Conservation (phyloP, 2,329 filamentous ascomycete species). For the Clarireedia monteithiana region DNA sequence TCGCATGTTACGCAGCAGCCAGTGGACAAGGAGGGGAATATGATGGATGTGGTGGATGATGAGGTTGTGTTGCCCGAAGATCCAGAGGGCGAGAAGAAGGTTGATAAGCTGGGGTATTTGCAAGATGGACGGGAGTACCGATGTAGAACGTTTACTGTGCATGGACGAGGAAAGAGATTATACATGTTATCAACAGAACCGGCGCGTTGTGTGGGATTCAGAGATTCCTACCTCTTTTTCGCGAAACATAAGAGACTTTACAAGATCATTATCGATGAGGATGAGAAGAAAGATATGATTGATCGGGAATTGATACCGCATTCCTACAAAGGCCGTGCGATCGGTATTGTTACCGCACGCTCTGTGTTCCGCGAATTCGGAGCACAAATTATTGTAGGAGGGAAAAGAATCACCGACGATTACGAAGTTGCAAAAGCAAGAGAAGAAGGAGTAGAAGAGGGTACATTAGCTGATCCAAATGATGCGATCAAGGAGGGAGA, state of each 20-base stretch:
- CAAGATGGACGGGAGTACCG: slow-evolving; percentile 83
- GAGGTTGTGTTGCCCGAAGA: slow-evolving; percentile 87
- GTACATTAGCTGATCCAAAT: slow-evolving; percentile 84
- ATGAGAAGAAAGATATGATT: slow-evolving; percentile 96
- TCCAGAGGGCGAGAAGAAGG: slow-evolving; percentile 82
- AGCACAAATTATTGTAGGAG: slow-evolving; percentile 86
- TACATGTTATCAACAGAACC: slow-evolving; percentile 99
- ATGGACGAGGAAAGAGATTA: slow-evolving; percentile 71
- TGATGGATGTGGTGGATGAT: slow-evolving; percentile 83
- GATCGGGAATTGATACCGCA: slow-evolving; percentile 92
- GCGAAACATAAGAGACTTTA: slow-evolving; percentile 93
- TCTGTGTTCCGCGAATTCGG: slow-evolving; percentile 98
- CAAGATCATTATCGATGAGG: slow-evolving; percentile 96
- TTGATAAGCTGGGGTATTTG: slow-evolving; percentile 81
- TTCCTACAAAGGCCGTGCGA: slow-evolving; percentile 96
- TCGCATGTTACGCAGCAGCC: slow-evolving; percentile 75
- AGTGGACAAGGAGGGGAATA: slow-evolving; percentile 88
- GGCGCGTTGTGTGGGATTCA: slow-evolving; percentile 90
- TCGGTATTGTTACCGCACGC: slow-evolving; percentile 91
- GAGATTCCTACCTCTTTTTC: slow-evolving; percentile 98
- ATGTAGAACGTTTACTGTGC: slow-evolving; percentile 88
- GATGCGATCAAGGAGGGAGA: slow-evolving; percentile 73
- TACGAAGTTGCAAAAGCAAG: slow-evolving; percentile 73
- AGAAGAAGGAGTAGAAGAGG: slow-evolving; percentile 73
- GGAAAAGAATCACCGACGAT: slow-evolving; percentile 78